Percentiles rank a stretch among this genome's conserved stretches.
Evolutionary conservation across 768 basidiomycete species (phyloP).

Genomic region (Tricholomella constricta): DNA sequence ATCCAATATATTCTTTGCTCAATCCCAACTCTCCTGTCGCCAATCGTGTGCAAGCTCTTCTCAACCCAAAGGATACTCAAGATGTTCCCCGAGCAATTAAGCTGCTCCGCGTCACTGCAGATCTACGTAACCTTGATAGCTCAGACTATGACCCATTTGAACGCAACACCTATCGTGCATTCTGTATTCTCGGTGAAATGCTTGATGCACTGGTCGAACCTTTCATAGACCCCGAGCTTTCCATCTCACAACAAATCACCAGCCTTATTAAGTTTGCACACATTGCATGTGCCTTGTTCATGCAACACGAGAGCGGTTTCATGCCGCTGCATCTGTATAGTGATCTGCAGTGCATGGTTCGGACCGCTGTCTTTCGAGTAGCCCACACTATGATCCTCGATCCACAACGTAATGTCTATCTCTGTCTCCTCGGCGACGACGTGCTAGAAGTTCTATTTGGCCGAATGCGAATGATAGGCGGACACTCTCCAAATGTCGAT

Average conservation of each 20-base stretch:
- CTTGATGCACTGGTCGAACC: conserved; percentile 28
- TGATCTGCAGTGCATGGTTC: conserved; percentile 31
- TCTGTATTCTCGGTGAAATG: conserved; percentile 29
- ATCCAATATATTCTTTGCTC: neutral
- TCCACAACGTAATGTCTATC: conserved; percentile 14
- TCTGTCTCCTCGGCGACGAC: conserved; percentile 28
- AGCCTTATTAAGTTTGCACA: conserved; percentile 25
- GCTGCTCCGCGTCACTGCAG: conserved; percentile 20
- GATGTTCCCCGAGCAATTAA: conserved; percentile 34
- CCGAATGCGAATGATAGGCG: conserved; percentile 24
- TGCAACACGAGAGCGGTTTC: conserved; percentile 20
- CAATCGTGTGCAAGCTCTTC: conserved; percentile 18
- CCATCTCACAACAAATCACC: conserved; percentile 29
- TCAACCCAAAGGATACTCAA: conserved; percentile 30
- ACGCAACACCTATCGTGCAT: conserved; percentile 12
- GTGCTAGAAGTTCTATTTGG: conserved; percentile 31
- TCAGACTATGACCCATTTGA: conserved; percentile 19
- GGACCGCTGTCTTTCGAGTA: conserved; percentile 24
- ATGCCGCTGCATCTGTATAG: conserved; percentile 32
- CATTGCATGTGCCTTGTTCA: conserved; percentile 24
- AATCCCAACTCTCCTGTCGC: neutral
- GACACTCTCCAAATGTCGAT: conserved; percentile 22
- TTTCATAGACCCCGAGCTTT: conserved; percentile 21
- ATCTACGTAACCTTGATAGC: conserved; percentile 16
- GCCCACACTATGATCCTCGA: conserved; percentile 27